Conservation (phyloP, 306 rosid species). For the Prunus mira region DNA sequence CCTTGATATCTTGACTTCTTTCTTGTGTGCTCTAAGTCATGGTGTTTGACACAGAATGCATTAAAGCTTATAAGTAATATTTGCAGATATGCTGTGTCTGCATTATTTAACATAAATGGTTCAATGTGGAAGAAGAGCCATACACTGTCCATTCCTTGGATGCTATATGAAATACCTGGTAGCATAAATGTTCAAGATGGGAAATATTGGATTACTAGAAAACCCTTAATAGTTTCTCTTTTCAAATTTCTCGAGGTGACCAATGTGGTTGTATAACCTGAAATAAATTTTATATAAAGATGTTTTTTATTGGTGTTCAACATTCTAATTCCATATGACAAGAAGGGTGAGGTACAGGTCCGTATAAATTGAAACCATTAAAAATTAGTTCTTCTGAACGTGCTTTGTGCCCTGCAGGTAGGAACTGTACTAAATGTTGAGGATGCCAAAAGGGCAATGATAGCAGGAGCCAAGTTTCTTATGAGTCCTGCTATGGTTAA, state of each 20-base stretch:
- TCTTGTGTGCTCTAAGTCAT: not conserved
- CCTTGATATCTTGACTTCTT: constrained; percentile 6
- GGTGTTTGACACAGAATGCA: constrained; percentile 7
- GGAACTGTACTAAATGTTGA: constrained; percentile 79
- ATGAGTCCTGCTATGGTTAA: constrained; percentile 86
- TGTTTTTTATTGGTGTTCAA: not conserved
- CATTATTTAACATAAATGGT: not conserved
- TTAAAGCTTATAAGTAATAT: constrained; percentile 6
- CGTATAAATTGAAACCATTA: not conserved
- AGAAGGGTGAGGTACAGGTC: not conserved
- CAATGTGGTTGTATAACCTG: not conserved
- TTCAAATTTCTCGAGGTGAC: not conserved
- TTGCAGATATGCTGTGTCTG: constrained; percentile 8
- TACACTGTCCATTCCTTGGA: not conserved
- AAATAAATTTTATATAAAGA: not conserved
- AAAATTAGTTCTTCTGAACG: constrained; percentile 22
- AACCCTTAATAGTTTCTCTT: not conserved
- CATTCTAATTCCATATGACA: not conserved
- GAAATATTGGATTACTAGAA: not conserved
- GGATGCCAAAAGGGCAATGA: constrained; percentile 72
- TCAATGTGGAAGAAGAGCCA: not conserved
- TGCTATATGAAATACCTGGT: not conserved
- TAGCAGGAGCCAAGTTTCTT: constrained; percentile 83
- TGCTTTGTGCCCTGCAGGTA: constrained; percentile 47
- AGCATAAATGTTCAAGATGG: not conserved